A percentile compares a stretch with the other conserved stretches of the same genome.
phyloP scores from a whole-genome alignment of 1,284 basidiomycete species.

The Puccinia coronata region DNA sequence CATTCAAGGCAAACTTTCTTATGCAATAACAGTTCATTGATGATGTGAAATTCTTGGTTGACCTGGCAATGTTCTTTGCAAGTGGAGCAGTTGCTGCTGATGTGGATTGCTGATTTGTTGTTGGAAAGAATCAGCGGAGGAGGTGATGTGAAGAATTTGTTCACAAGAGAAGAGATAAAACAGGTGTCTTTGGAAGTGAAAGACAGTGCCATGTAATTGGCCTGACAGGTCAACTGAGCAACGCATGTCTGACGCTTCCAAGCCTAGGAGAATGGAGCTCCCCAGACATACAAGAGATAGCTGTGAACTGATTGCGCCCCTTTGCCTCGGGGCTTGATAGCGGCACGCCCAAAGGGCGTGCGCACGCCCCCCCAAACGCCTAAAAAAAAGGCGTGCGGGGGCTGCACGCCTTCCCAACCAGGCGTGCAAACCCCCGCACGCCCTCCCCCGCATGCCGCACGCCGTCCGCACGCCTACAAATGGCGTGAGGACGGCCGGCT shows the following conservation, averaged over 20 bases:
- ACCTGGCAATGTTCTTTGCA: too few relatives aligned
- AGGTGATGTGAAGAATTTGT: neutral
- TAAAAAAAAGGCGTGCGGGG: too few relatives aligned
- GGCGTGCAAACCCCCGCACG: too few relatives aligned
- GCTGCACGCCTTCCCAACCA: too few relatives aligned
- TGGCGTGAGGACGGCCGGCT: too few relatives aligned
- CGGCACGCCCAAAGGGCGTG: too few relatives aligned
- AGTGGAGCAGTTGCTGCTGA: neutral
- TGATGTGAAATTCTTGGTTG: neutral
- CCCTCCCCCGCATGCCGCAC: too few relatives aligned
- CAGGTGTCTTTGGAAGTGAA: neutral
- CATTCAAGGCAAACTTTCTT: neutral
- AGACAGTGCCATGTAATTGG: constrained; percentile 11
- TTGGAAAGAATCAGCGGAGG: neutral
- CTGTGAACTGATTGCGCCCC: neutral
- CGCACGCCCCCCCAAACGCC: too few relatives aligned
- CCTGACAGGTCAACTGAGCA: neutral
- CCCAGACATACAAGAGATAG: neutral
- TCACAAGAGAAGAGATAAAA: neutral
- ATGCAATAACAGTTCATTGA: neutral
- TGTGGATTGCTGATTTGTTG: neutral
- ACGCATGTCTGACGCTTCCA: neutral
- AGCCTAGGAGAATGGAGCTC: neutral
- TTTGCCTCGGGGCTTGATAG: too few relatives aligned
- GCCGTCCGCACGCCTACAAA: too few relatives aligned